phyloP scores from a whole-genome alignment of 805 yeast genomes.

The Barnettozyma pratensis region DNA sequence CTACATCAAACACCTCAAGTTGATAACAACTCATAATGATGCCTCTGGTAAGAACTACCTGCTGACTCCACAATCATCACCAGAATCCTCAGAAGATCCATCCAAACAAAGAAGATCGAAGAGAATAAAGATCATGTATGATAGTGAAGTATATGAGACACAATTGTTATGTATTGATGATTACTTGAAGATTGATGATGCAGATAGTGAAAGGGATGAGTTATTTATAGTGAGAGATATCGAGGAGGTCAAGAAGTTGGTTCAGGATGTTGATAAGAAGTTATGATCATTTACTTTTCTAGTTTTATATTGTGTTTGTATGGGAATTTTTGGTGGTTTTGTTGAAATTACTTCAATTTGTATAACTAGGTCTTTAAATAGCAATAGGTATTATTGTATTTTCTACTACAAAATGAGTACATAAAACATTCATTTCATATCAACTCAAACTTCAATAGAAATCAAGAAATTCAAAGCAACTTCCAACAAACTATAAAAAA shows the following conservation, averaged over 20 bases:
- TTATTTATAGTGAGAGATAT: conserved; percentile 11
- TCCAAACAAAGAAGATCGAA: conserved; percentile 19
- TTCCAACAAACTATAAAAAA: conserved; percentile 6
- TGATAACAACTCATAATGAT: neutral
- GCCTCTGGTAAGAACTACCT: conserved; percentile 4
- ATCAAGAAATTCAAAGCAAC: conserved; percentile 5
- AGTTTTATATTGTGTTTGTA: neutral
- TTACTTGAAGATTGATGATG: conserved; percentile 13
- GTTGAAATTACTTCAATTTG: neutral
- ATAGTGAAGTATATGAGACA: conserved; percentile 7
- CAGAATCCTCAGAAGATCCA: conserved; percentile 15
- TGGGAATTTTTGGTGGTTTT: neutral
- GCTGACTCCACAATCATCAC: conserved; percentile 22
- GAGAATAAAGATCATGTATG: conserved; percentile 20
- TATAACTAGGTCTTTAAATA: neutral
- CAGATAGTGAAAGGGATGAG: conserved; percentile 9
- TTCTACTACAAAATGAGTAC: too few species aligned
- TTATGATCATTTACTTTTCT: neutral
- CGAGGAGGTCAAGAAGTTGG: conserved; percentile 13
- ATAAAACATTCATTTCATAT: neutral
- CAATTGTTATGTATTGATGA: conserved; percentile 21
- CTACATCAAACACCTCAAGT: conserved; percentile 23
- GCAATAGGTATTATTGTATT: too few species aligned
- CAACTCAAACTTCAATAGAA: neutral
- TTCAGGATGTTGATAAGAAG: conserved; percentile 12